These are phyloP conservation scores for Agapanthus africanus DNA, from an alignment of 106 monocot species.

Conservation along the genomic window DNA sequence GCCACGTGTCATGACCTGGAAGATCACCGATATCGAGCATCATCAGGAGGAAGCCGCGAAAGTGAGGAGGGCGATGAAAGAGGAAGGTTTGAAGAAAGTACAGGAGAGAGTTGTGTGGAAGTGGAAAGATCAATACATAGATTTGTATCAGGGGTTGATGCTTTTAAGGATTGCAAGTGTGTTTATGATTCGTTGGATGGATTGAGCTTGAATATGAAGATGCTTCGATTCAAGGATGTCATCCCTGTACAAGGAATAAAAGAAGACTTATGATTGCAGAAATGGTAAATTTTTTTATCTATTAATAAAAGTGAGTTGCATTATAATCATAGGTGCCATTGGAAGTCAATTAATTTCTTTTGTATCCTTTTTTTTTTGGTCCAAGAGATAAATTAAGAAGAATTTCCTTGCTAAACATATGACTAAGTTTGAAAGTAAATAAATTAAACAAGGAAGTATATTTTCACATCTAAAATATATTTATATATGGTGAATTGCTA, in stretches of 20 bases:
- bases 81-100: conserved; percentile 63
- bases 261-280: neutral
- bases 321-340: neutral
- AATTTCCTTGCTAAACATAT: neutral
- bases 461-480: too few relatives aligned
- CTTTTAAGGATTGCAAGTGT: conserved; percentile 6
- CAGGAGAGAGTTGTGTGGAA: conserved; percentile 62
- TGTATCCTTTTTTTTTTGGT: neutral
- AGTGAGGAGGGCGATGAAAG: conserved; percentile 44
- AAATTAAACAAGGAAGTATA: too few relatives aligned
- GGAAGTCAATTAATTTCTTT: too few relatives aligned
- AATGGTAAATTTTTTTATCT: neutral
- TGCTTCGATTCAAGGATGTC: conserved; percentile 2
- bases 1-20: too few relatives aligned
- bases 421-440: too few relatives aligned
- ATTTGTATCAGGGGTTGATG: conserved; percentile 45
- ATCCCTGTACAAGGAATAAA: neutral
- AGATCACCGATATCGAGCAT: too few relatives aligned
- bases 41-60: conserved; percentile 60
- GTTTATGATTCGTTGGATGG: conserved; percentile 22
- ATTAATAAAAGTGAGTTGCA: neutral
- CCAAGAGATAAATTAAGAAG: neutral
- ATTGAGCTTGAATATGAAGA: conserved; percentile 44
- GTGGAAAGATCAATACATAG: conserved; percentile 23
- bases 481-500: too few relatives aligned